Evolutionary conservation across 208 protist genomes (phyloP).

Genomic region (Leishmania gerbilli): DNA sequence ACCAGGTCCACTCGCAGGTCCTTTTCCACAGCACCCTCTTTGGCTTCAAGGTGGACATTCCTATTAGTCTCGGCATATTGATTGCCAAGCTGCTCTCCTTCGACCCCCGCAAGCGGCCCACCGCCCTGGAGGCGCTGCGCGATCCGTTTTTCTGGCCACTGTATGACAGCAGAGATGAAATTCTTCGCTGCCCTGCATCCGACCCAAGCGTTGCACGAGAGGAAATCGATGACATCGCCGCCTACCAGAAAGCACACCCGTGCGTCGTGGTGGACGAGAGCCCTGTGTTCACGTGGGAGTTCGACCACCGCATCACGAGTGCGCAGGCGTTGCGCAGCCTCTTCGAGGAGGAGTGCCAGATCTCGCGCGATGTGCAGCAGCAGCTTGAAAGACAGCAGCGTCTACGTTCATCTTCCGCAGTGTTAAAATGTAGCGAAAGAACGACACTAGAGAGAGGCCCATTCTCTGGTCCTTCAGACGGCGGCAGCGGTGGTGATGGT

Average conservation of each 20-base stretch:
- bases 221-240: slow-evolving; percentile 17
- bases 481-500: background rate
- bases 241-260: slow-evolving; percentile 26
- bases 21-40: slow-evolving; percentile 63
- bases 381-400: slow-evolving; percentile 16
- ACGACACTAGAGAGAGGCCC: background rate
- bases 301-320: slow-evolving; percentile 56
- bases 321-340: slow-evolving; percentile 31
- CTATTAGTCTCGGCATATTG: slow-evolving; percentile 41
- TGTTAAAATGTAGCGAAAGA: background rate
- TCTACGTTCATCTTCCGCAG: background rate
- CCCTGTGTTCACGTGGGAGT: slow-evolving; percentile 46
- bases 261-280: slow-evolving; percentile 38
- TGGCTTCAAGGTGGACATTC: slow-evolving; percentile 47
- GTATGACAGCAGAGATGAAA: slow-evolving; percentile 46
- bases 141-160: slow-evolving; percentile 64
- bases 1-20: slow-evolving; percentile 21
- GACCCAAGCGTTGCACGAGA: slow-evolving; percentile 19
- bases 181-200: slow-evolving; percentile 50
- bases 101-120: slow-evolving; percentile 56
- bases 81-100: slow-evolving; percentile 58
- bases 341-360: slow-evolving; percentile 41
- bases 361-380: slow-evolving; percentile 16
- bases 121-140: slow-evolving; percentile 61
- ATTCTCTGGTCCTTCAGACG: background rate